A percentile compares a stretch with the other conserved stretches of the same genome.
Conservation (phyloP, 495 filamentous ascomycete genomes). For the Neurospora sp. region DNA sequence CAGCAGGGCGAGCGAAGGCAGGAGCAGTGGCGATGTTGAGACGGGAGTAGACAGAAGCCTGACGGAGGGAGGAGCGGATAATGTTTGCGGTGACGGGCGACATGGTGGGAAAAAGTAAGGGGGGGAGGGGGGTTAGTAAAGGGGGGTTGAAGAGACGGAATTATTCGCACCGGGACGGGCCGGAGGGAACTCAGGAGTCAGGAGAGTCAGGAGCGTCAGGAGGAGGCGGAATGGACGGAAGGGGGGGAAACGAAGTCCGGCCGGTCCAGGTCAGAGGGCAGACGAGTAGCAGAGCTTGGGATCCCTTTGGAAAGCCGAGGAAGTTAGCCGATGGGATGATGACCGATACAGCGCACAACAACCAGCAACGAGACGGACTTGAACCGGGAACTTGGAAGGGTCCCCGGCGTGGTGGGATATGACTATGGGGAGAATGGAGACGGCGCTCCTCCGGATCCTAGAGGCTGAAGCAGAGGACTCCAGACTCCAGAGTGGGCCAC, state of each 20-base stretch:
- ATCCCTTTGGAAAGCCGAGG: constrained; percentile 1
- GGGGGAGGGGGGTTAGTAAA: constrained; percentile 7
- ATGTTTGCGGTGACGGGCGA: constrained; percentile 16
- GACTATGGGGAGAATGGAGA: background rate
- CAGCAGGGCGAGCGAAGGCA: background rate
- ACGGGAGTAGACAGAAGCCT: constrained; percentile 5
- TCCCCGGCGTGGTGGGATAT: background rate
- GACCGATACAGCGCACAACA: background rate
- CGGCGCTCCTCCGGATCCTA: background rate
- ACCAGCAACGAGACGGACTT: background rate
- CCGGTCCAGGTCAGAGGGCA: background rate
- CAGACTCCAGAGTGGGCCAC: background rate
- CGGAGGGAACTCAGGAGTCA: background rate
- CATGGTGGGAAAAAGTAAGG: constrained; percentile 16
- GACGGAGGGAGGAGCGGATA: constrained; percentile 20
- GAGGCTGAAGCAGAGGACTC: background rate
- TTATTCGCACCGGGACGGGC: constrained; percentile 15
- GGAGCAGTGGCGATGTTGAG: background rate
- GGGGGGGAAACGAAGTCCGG: background rate
- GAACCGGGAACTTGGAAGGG: background rate
- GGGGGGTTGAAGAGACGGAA: constrained; percentile 3
- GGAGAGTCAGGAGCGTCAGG: background rate
- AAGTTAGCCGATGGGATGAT: background rate
- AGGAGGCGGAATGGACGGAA: background rate
- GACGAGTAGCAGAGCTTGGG: background rate